Base-by-base conservation (phyloP, 169 alveolate species). In the Cryptosporidium canis region DNA sequence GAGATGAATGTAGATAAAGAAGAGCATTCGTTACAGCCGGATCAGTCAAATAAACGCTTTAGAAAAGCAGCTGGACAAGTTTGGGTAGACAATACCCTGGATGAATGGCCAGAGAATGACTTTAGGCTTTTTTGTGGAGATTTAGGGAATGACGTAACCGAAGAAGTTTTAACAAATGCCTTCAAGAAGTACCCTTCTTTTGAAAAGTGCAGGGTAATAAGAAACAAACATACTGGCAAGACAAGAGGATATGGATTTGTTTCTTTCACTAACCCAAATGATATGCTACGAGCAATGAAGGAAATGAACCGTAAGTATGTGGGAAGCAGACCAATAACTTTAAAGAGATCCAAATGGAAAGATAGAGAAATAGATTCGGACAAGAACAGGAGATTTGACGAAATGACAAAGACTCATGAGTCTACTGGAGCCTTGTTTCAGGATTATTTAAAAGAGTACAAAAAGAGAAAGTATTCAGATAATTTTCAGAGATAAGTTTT, bases 191-290 rank as follows among this genome's bases (percentile, higher is more conserved):
- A 96, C 91, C 94, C 95, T 18, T 95, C 99, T 31, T 96, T 98
- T 91, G 97, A 93, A n/a, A 95, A 95, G 91, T 95, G 96, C 16
- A 90, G 83, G 56, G 93, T 91, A n/a, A 95, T 98, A 29, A 92
- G 99, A 61, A 99, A 98, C 85, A 97, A 97, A 66, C 93, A 95
- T 48, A 96, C 98, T 24, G 97, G 97, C 39, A 98, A 97, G 93
- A 96, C 98, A 37, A 96, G 96, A 83, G 99, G 99, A 12, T 98
- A 95, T 84, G 99, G 99, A 14, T 97, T 97, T 92, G 97, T 97
- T 21, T 95, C 98, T 24, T 91, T 97, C 72, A 85, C 94, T 35
- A 94, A 94, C 67, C 96, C 97, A 21, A 95, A 96, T 83, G 99
- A 97, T 83, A 97, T 95, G 96, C 72, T 97, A 53, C 94, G 92